phyloP scores from a whole-genome alignment of 176 grass and related monocot genomes.

The Alloteropsis semialata region DNA sequence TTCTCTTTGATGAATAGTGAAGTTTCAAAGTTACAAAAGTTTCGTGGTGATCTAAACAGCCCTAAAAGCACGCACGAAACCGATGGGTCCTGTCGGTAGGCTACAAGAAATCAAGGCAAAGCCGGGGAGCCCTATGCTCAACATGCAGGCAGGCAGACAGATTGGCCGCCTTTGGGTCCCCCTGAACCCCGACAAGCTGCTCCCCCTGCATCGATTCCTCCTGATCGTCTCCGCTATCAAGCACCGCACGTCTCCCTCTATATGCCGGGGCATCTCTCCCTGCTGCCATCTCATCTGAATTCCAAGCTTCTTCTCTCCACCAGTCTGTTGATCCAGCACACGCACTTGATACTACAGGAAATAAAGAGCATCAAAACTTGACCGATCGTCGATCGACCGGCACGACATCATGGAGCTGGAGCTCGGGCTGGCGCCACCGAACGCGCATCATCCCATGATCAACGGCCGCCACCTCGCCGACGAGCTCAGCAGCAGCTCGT shows the following conservation, averaged over 20 bases:
- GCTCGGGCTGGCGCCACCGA: conserved; percentile 72
- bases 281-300: not conserved
- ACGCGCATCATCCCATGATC: not conserved
- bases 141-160: conserved; percentile 29
- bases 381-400: not conserved
- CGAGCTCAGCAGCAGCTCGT: not conserved
- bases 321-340: not conserved
- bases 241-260: conserved; percentile 7
- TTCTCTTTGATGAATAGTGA: too few relatives aligned
- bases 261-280: conserved; percentile 20
- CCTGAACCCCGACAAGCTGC: conserved; percentile 63
- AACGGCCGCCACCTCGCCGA: not conserved
- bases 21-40: too few relatives aligned
- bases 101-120: conserved; percentile 3
- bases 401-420: conserved; percentile 68
- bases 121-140: not conserved
- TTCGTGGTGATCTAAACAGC: too few relatives aligned
- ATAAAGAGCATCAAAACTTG: not conserved
- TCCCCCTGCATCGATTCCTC: conserved; percentile 23
- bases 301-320: not conserved
- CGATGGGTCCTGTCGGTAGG: conserved; percentile 55
- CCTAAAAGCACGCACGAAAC: conserved; percentile 21
- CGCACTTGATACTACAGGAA: too few relatives aligned
- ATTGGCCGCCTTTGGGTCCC: conserved; percentile 43
- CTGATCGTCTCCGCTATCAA: conserved; percentile 12